A percentile compares a stretch with the other conserved stretches of the same genome.
phyloP scores from a whole-genome alignment of 2,329 filamentous ascomycete species.

The Ceratocystis colombiana region DNA sequence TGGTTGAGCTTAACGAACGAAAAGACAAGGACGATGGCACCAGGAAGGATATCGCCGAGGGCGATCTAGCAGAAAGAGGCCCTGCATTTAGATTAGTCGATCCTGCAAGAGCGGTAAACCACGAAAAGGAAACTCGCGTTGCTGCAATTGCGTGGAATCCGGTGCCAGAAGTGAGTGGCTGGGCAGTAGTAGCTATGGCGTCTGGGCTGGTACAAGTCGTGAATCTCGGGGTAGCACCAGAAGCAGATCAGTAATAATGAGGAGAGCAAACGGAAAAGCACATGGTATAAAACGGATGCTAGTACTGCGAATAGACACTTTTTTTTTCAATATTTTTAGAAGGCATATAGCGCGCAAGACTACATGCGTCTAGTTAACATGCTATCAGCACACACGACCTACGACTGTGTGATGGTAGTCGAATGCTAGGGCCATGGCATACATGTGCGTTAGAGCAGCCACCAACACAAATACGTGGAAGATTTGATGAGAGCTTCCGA shows the following conservation, averaged over 20 bases:
- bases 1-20: conserved; percentile 38
- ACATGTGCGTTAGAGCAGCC: conserved; percentile 71
- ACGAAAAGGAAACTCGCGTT: conserved; percentile 54
- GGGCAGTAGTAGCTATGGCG: conserved; percentile 56
- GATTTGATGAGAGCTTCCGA: conserved; percentile 89
- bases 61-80: conserved; percentile 27
- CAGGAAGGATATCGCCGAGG: conserved; percentile 27
- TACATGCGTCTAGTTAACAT: not conserved
- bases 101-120: conserved; percentile 41
- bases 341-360: no score
- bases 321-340: not conserved
- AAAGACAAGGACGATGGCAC: conserved; percentile 32
- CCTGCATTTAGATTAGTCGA: conserved; percentile 29
- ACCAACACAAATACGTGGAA: conserved; percentile 84
- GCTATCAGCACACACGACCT: conserved; percentile 41
- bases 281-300: conserved; percentile 2
- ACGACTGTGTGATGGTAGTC: conserved; percentile 64
- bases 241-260: not conserved
- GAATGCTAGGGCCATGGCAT: conserved; percentile 72
- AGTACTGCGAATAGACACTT: conserved; percentile 14
- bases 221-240: conserved; percentile 45
- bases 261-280: conserved; percentile 29
- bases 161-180: conserved; percentile 53
- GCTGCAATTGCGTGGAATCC: conserved; percentile 59
- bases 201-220: conserved; percentile 57